phyloP scores from a whole-genome alignment of 2,329 filamentous ascomycete species.

The Sclerotinia borealis region DNA sequence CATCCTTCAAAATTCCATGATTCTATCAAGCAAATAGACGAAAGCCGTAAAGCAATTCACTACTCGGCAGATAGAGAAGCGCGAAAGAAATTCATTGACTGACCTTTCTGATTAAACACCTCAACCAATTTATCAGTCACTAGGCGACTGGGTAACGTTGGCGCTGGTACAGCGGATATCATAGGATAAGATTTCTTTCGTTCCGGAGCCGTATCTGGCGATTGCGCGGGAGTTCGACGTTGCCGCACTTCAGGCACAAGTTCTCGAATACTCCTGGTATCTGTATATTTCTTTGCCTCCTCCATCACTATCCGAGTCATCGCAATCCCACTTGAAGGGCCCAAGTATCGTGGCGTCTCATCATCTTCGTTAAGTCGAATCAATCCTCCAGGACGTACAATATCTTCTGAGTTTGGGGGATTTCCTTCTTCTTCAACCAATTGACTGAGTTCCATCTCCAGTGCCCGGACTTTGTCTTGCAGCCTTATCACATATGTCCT shows the following conservation, averaged over 20 bases:
- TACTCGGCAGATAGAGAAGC: background rate
- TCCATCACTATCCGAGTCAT: constrained; percentile 96
- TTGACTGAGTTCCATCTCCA: constrained; percentile 75
- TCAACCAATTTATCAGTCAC: constrained; percentile 76
- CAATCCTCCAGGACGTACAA: constrained; percentile 79
- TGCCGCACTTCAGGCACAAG: constrained; percentile 71
- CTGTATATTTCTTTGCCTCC: constrained; percentile 87
- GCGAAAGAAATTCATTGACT: constrained; percentile 23
- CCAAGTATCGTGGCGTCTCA: constrained; percentile 81
- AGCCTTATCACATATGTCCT: constrained; percentile 89
- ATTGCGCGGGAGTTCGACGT: constrained; percentile 63
- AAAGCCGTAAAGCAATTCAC: background rate
- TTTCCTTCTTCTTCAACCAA: constrained; percentile 72
- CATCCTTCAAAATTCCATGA: background rate
- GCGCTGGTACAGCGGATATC: constrained; percentile 77
- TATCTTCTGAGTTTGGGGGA: constrained; percentile 69
- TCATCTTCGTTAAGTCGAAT: constrained; percentile 80
- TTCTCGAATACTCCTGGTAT: constrained; percentile 85
- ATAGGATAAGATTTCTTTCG: constrained; percentile 86
- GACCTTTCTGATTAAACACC: constrained; percentile 80
- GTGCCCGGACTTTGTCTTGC: constrained; percentile 74
- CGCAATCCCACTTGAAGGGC: constrained; percentile 89
- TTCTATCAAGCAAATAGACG: background rate
- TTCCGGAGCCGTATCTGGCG: constrained; percentile 42
- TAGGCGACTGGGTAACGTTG: constrained; percentile 64